These are phyloP conservation scores for Effrenium voratum DNA, from an alignment of 73 alveolate genomes.

Conservation along the genomic window DNA sequence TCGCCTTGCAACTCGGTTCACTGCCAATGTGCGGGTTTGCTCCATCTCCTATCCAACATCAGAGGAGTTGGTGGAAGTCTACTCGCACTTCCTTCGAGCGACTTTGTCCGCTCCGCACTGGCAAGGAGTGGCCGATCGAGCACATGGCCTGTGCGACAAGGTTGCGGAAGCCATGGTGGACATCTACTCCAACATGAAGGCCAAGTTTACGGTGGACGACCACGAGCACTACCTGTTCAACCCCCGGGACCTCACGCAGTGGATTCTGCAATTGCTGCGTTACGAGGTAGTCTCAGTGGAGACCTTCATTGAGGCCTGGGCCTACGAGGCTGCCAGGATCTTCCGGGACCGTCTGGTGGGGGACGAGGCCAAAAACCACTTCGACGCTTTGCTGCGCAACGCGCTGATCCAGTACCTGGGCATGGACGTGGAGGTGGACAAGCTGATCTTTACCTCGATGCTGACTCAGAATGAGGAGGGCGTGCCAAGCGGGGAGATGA, in stretches of 20 bases:
- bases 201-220: conserved; percentile 98
- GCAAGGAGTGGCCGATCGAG: conserved; percentile 84
- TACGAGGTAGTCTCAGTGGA: conserved; percentile 98
- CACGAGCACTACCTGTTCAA: conserved; percentile 99
- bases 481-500: conserved; percentile 94
- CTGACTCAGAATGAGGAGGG: conserved; percentile 95
- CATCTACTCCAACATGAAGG: conserved; percentile 96
- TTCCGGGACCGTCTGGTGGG: conserved; percentile 99
- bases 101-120: conserved; percentile 69
- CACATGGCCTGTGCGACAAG: conserved; percentile 93
- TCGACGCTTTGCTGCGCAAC: conserved; percentile 95
- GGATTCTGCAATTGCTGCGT: conserved; percentile 98
- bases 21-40: conserved; percentile 99
- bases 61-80: conserved; percentile 97
- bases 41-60: conserved; percentile 98
- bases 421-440: conserved; percentile 95
- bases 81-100: conserved; percentile 79
- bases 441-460: conserved; percentile 95
- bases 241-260: conserved; percentile 99
- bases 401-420: conserved; percentile 95
- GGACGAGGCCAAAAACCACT: conserved; percentile 96
- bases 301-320: conserved; percentile 97
- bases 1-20: conserved; percentile 99
- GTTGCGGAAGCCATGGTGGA: conserved; percentile 98
- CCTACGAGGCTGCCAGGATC: conserved; percentile 98